These are phyloP conservation scores for Tripterygium wilfordii DNA, from an alignment of 177 flowering plant species.

Conservation along the genomic window DNA sequence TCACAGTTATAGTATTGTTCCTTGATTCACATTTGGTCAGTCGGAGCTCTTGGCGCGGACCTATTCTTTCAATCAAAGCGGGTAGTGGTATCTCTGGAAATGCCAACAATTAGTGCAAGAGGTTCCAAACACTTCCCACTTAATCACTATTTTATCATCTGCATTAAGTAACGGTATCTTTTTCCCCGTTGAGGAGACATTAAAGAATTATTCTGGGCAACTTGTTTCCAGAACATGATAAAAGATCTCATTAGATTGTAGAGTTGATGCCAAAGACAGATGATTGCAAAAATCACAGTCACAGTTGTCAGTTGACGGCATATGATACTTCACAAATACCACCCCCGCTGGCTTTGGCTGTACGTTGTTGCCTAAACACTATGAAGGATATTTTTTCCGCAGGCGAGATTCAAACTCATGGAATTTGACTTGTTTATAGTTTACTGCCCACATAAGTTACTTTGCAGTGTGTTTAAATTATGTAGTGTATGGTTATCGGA, in stretches of 20 bases:
- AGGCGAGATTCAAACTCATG: too few species aligned
- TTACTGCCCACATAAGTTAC: too few species aligned
- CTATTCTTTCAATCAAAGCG: slow-evolving; percentile 48
- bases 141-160: slow-evolving; percentile 9
- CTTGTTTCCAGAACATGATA: too few species aligned
- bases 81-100: slow-evolving; percentile 18
- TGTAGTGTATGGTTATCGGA: too few species aligned
- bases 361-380: too few species aligned
- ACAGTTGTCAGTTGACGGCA: not conserved
- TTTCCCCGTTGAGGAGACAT: not conserved
- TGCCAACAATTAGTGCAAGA: slow-evolving; percentile 11
- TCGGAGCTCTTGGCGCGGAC: slow-evolving; percentile 36
- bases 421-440: too few species aligned
- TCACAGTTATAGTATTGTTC: slow-evolving; percentile 71
- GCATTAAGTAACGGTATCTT: slow-evolving; percentile 9
- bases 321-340: not conserved
- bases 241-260: too few species aligned
- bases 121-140: slow-evolving; percentile 10
- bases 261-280: slow-evolving; percentile 1
- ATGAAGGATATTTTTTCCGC: too few species aligned
- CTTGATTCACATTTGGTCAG: slow-evolving; percentile 49
- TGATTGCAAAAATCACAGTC: not conserved
- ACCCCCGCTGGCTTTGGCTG: too few species aligned
- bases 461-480: too few species aligned
- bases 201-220: not conserved